Percentiles rank a stretch among this genome's conserved stretches.
Conservation (phyloP, 2,329 filamentous ascomycete genomes). For the Hypomyces rosellus region DNA sequence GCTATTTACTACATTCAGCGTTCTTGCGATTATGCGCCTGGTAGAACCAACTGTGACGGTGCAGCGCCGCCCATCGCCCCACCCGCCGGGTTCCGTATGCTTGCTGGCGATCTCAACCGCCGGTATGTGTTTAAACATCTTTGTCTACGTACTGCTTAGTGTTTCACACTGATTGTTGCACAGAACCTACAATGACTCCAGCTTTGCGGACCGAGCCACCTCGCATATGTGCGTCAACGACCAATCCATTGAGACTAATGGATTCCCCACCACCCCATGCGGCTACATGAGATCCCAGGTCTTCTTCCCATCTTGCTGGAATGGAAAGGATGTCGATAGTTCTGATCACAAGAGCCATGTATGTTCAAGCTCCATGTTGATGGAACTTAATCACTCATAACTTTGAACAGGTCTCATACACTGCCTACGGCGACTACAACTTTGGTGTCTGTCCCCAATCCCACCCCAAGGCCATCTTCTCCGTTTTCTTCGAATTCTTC, state of each 20-base stretch:
- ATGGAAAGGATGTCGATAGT: slow-evolving; percentile 50
- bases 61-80: slow-evolving; percentile 44
- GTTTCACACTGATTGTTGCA: background rate
- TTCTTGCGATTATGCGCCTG: slow-evolving; percentile 21
- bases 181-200: slow-evolving; percentile 37
- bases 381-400: background rate
- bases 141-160: background rate
- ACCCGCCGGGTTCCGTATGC: slow-evolving; percentile 59
- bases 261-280: slow-evolving; percentile 47
- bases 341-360: slow-evolving; percentile 51
- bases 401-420: slow-evolving; percentile 21
- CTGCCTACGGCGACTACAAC: slow-evolving; percentile 14
- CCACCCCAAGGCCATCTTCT: slow-evolving; percentile 38
- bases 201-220: slow-evolving; percentile 44
- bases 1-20: slow-evolving; percentile 22
- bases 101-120: slow-evolving; percentile 54
- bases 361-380: background rate
- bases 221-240: slow-evolving; percentile 49
- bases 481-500: slow-evolving; percentile 41
- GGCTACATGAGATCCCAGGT: slow-evolving; percentile 46
- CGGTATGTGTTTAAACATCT: slow-evolving; percentile 9
- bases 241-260: slow-evolving; percentile 31
- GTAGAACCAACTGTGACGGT: slow-evolving; percentile 17
- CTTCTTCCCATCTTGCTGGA: slow-evolving; percentile 57
- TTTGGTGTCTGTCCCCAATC: slow-evolving; percentile 16